Evolutionary conservation across 2,329 filamentous ascomycete genomes (phyloP), one percentile per base, ranked within the genome.

Genomic region (Elsinoe necatrix): DNA sequence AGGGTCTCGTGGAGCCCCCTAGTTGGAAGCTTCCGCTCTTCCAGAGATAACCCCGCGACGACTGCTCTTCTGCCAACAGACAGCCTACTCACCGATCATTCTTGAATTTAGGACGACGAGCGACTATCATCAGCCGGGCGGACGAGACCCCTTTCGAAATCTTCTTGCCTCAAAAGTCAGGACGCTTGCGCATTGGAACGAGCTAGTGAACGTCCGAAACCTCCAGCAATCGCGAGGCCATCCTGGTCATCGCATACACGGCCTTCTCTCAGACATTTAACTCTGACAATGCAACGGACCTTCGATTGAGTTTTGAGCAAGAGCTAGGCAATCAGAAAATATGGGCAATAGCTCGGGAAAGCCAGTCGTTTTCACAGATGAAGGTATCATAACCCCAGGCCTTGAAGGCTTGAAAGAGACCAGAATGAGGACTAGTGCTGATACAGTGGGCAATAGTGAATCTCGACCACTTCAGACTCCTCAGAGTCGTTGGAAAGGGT

Each of bases 261-360:
- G 21, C 20, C 31, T n/a, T 20, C n/a, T n/a, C 16, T 18, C 20
- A 12, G 4, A 11, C 29, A 14, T 16, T 12, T 4, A 18, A n/a
- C 7, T n/a, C 48, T 23, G 29, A 52, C 48, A 23, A 52, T 52
- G 48, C 48, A 52, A 52, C 31, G 31, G 29, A 39, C 14, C n/a
- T 14, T 39, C 6, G n/a, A 11, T 21, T 52, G 31, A 52, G 3
- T 37, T 20, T 37, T 52, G 29, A 52, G 48, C 29, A 52, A 52
- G 48, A 52, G 48, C 48, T 37, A 52, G 48, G 48, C 20, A 52
- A 35, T 52, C 34, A 14, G 20, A 21, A 27, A 57, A 62, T 68
- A 97, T 97, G 92, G 92, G 92, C 71, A 96, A 97, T 76, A 87
- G 85, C 70, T 90, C 92, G 74, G 91, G 91, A 73, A 96, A 96